Percentiles rank a stretch among this genome's conserved stretches.
phyloP scores from a whole-genome alignment of 768 basidiomycete genomes.

The Mycena floridula region DNA sequence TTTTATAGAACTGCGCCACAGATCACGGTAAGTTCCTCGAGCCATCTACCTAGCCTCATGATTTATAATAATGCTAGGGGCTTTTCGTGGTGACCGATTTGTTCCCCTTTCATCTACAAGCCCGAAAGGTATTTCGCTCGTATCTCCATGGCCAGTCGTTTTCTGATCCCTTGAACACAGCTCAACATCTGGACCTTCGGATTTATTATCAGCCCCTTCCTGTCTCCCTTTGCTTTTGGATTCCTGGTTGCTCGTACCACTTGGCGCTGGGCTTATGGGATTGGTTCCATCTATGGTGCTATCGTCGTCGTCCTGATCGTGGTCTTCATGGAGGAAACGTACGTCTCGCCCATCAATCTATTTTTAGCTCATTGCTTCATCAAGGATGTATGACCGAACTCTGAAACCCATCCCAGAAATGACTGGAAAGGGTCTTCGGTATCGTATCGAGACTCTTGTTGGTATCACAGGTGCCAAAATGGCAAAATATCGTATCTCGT shows the following conservation, averaged over 20 bases:
- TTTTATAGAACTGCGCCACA: slow-evolving; percentile 48
- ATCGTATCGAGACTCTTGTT: slow-evolving; percentile 53
- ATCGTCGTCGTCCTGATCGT: slow-evolving; percentile 51
- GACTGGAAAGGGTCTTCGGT: slow-evolving; percentile 32
- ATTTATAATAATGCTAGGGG: slow-evolving; percentile 27
- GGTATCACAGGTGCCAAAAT: slow-evolving; percentile 57
- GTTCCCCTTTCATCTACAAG: slow-evolving; percentile 66
- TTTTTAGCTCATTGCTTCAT: background rate
- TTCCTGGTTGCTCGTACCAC: slow-evolving; percentile 55
- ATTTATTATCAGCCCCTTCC: slow-evolving; percentile 59
- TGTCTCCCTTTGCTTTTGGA: slow-evolving; percentile 62
- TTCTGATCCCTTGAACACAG: slow-evolving; percentile 20
- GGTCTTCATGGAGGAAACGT: slow-evolving; percentile 66
- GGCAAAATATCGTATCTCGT: slow-evolving; percentile 48
- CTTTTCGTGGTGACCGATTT: slow-evolving; percentile 57
- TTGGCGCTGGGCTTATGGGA: slow-evolving; percentile 66
- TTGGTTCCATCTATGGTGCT: slow-evolving; percentile 52
- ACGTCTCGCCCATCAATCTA: slow-evolving; percentile 12
- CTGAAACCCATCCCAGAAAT: slow-evolving; percentile 41
- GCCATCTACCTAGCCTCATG: background rate
- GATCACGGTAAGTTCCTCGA: slow-evolving; percentile 32
- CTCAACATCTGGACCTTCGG: slow-evolving; percentile 72
- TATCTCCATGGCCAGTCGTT: background rate
- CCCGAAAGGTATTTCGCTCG: slow-evolving; percentile 42
- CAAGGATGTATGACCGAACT: slow-evolving; percentile 60